Evolutionary conservation across 139 green algal species (phyloP).

Genomic region (Chlorella sp.): DNA sequence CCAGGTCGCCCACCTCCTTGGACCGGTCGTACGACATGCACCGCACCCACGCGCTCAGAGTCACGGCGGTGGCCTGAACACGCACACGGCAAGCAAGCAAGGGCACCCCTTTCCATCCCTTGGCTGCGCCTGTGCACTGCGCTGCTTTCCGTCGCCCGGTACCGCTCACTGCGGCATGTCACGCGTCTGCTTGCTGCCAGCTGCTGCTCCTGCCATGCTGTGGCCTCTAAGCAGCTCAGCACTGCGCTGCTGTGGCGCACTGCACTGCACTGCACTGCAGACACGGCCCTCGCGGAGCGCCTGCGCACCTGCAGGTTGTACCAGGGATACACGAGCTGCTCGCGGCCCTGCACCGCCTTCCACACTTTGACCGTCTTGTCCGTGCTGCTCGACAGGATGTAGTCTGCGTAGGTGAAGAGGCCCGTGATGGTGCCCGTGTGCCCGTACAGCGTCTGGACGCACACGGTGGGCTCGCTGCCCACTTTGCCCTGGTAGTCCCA

Average conservation of each 20-base stretch:
- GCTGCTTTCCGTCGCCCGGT: no score
- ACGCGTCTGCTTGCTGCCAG: no score
- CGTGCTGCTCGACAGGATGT: constrained; percentile 48
- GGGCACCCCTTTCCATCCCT: no score
- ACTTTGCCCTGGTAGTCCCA: constrained; percentile 49
- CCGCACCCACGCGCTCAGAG: constrained; percentile 43
- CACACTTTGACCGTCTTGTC: constrained; percentile 54
- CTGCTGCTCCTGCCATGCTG: no score
- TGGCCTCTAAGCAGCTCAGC: no score
- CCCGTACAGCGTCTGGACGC: constrained; percentile 52
- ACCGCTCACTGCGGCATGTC: no score
- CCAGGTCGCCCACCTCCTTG: constrained; percentile 28
- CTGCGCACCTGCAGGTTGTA: constrained; percentile 44
- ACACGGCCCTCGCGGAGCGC: no score
- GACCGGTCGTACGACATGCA: constrained; percentile 34
- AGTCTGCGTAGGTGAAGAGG: constrained; percentile 28
- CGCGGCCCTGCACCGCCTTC: constrained; percentile 29
- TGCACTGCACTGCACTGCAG: no score
- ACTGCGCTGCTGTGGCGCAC: no score
- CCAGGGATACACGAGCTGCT: constrained; percentile 46
- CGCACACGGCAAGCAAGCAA: not conserved
- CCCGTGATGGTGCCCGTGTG: constrained; percentile 53
- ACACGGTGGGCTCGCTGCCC: constrained; percentile 20
- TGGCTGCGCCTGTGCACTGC: no score
- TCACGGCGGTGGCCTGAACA: not conserved